Base-by-base conservation (phyloP, 805 yeast genomes). In the Saturnispora bothae region DNA sequence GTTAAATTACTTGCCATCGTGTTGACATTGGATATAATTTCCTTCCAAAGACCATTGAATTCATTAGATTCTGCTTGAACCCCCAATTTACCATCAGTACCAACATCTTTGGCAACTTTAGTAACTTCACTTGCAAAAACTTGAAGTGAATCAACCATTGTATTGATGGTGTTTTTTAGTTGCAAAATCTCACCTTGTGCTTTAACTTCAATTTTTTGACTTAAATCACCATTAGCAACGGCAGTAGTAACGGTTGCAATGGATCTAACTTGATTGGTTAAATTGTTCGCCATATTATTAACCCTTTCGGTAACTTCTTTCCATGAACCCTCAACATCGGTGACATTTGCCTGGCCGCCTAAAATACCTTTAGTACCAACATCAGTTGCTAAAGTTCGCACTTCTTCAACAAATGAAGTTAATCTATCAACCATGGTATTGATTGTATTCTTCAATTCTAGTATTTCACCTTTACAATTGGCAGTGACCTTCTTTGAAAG, bases 1-100 rank as follows among this genome's bases (percentile, higher is more conserved):
- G 95, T 84, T 56, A 84, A 71, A 56, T 84, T 84, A n/a, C 89
- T 77, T 37, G 95, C 95, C 95, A 84, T 84, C 18, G 89, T 83
- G 54, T 84, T 84, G 47, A 84, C 95, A 60, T 84, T 84, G 15
- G 92, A 82, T 20, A 94, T 84, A 52, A 84, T 84, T 50, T 83
- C 94, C 53, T 81, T 83, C 95, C 95, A 84, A 43, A 83, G 61
- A 2, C 95, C 95, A 58, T 83, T 94, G 17, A 84, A 94, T 63
- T 84, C 95, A 38, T 77, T 73, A 20, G 84, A 94, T 54, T 84
- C 92, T 6, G 95, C 94, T 54, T 83, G 94, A 34, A 83, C 92
- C 50, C 95, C 95, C 39, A 84, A 70, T 57, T 83, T 84, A 64
- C 95, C 95, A 52, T 84, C 89, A 36, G 83, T 83, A 65, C 95